Percentiles rank a stretch among this genome's conserved stretches.
phyloP scores from a whole-genome alignment of 257 asterid genomes.

The Solanum appendiculatum region DNA sequence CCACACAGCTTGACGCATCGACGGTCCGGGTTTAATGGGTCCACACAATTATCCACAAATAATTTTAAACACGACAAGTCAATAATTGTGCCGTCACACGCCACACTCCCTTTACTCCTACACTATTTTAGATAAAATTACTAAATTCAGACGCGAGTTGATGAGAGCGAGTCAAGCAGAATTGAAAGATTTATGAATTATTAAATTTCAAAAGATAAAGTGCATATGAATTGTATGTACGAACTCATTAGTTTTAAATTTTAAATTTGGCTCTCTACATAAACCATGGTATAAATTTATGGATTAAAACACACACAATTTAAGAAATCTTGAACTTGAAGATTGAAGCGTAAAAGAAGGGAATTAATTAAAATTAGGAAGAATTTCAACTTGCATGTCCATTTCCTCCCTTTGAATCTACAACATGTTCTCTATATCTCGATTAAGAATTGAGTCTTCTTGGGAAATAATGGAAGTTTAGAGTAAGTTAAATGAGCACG shows the following conservation, averaged over 20 bases:
- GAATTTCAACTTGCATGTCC: neutral
- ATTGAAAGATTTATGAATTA: neutral
- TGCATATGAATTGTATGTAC: neutral
- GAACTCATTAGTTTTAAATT: too few species aligned
- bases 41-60: neutral
- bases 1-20: neutral
- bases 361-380: neutral
- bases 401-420: neutral
- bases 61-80: neutral
- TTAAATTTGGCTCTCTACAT: accelerated
- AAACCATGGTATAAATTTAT: neutral
- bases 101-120: neutral
- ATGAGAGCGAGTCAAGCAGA: neutral
- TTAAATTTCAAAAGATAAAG: neutral
- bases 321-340: neutral
- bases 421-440: neutral
- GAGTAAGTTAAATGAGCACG: too few species aligned
- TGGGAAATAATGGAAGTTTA: neutral
- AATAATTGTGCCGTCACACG: neutral
- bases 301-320: neutral
- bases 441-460: neutral
- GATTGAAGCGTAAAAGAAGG: neutral
- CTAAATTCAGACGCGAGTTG: neutral
- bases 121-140: neutral
- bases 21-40: neutral